Percentiles rank a stretch among this genome's conserved stretches.
Conservation (phyloP, 2,329 filamentous ascomycete genomes). For the Albifimbria verrucaria region DNA sequence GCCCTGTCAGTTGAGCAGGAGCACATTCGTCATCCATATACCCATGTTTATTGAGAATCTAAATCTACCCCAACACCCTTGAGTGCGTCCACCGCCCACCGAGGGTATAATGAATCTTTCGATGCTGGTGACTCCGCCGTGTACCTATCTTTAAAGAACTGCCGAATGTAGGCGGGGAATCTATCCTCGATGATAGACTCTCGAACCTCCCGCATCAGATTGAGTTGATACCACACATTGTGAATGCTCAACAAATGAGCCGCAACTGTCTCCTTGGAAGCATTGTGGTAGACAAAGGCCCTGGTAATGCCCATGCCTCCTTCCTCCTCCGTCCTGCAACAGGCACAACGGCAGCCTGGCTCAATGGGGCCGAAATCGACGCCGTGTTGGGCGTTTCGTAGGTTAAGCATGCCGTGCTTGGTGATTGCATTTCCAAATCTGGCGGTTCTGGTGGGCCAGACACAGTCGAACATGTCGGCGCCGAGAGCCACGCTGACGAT, state of each 20-base stretch:
- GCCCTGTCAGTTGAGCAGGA: neutral
- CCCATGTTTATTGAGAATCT: conserved; percentile 15
- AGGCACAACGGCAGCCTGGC: conserved; percentile 74
- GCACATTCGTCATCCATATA: conserved; percentile 1
- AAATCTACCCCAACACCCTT: conserved; percentile 73
- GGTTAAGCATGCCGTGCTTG: conserved; percentile 73
- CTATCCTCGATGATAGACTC: conserved; percentile 76
- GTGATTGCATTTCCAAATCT: conserved; percentile 95
- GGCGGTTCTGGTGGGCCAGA: conserved; percentile 95
- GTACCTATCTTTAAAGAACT: conserved; percentile 69
- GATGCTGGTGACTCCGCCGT: conserved; percentile 41
- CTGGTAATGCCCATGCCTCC: conserved; percentile 79
- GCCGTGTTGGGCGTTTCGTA: conserved; percentile 72
- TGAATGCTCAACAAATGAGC: conserved; percentile 85
- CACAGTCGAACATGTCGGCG: conserved; percentile 99
- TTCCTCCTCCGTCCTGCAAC: conserved; percentile 64
- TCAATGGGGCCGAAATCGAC: conserved; percentile 83
- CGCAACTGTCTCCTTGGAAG: conserved; percentile 90
- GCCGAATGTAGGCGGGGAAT: conserved; percentile 73
- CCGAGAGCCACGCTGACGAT: conserved; percentile 91
- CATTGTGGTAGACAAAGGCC: conserved; percentile 88
- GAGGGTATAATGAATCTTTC: conserved; percentile 54
- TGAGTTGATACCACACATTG: conserved; percentile 89
- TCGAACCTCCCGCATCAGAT: conserved; percentile 73
- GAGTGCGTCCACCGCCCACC: conserved; percentile 82